phyloP scores from a whole-genome alignment of 257 asterid species.

The Nicotiana noctiflora region DNA sequence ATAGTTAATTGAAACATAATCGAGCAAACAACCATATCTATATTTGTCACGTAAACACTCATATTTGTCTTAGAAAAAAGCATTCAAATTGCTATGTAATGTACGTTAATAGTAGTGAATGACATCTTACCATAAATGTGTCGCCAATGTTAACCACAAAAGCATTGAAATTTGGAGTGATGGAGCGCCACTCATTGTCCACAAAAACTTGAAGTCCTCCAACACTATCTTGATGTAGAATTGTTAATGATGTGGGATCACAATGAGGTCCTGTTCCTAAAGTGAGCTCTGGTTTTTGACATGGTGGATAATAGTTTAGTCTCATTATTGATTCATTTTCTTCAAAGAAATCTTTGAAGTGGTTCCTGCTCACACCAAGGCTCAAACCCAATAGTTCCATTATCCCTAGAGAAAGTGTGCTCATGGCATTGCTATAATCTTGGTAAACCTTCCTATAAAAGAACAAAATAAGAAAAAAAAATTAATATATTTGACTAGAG shows the following conservation, averaged over 20 bases:
- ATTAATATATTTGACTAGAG: background rate
- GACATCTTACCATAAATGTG: conserved; percentile 13
- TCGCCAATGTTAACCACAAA: conserved; percentile 21
- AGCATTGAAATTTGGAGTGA: conserved; percentile 10
- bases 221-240: conserved; percentile 23
- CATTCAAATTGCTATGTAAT: too few species aligned
- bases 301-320: conserved; percentile 17
- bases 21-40: background rate
- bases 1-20: background rate
- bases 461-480: background rate
- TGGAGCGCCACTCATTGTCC: conserved; percentile 17
- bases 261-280: conserved; percentile 26
- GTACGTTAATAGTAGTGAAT: background rate
- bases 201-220: conserved; percentile 18
- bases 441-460: conserved; percentile 11
- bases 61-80: background rate
- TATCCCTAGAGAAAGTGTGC: conserved; percentile 5
- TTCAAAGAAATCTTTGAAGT: conserved; percentile 13
- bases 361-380: conserved; percentile 10
- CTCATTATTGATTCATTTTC: conserved; percentile 16
- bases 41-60: background rate
- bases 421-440: conserved; percentile 18
- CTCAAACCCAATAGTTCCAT: conserved; percentile 20
- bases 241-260: conserved; percentile 23
- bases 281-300: conserved; percentile 15